Evolutionary conservation across 2,329 filamentous ascomycete genomes (phyloP).

Genomic region (Cercospora janseana): DNA sequence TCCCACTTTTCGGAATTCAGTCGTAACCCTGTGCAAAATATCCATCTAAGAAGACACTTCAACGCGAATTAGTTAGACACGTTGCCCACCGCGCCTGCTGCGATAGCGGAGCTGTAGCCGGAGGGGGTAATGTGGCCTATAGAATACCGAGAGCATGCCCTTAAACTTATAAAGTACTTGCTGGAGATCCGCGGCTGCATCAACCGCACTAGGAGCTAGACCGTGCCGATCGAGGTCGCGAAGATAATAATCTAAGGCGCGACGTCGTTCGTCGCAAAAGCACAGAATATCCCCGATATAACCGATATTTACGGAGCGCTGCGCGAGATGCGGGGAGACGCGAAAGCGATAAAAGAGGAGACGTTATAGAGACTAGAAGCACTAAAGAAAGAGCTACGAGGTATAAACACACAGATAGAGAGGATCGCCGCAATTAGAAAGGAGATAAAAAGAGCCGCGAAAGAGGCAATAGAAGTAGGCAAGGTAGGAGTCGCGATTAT

Average conservation of each 20-base stretch:
- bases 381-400: not conserved
- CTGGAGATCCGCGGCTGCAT: not conserved
- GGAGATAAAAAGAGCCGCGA: too few relatives aligned
- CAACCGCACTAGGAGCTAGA: not conserved
- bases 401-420: not conserved
- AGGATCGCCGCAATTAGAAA: not conserved
- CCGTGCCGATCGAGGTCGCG: not conserved
- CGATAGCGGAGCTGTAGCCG: constrained; percentile 11
- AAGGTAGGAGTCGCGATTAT: not conserved
- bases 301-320: not conserved
- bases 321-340: not conserved
- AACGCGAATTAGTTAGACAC: constrained; percentile 3
- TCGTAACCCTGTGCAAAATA: too few relatives aligned
- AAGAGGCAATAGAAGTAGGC: not conserved
- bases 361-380: not conserved
- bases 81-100: constrained; percentile 8
- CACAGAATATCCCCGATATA: not conserved
- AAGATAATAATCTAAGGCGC: not conserved
- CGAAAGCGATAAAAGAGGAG: not conserved
- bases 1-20: too few relatives aligned
- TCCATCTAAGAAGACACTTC: not conserved
- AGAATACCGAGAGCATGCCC: not conserved
- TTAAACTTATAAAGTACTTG: not conserved
- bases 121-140: not conserved
- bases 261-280: not conserved